Evolutionary conservation across 2,329 filamentous ascomycete genomes (phyloP), one percentile per base, ranked within the genome.

Genomic region (Cladosporium sp.): DNA sequence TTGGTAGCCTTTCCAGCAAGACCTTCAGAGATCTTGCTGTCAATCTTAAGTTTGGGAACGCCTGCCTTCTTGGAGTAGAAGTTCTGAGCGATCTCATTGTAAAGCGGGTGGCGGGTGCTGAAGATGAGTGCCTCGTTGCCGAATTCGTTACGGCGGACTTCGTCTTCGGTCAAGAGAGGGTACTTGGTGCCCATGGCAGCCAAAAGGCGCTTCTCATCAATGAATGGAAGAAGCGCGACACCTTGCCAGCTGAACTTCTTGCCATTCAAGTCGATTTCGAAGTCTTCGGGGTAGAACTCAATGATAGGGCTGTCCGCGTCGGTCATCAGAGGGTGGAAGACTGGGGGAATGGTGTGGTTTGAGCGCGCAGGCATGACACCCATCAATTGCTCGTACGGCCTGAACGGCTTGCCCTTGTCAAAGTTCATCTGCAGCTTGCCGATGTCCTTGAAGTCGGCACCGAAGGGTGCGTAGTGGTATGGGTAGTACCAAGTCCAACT

Each of bases 401-500:
- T 88, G 65, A 96, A 97, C 3, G 91, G 89, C 52, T 80, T 85
- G 12, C 93, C 93, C 72, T 92, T 90, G 58, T 90, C 83, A 65
- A 99, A 99, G 17, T 82, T 78, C 63, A 96, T 84, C 32, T 89
- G 80, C 79, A 96, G 85, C 64, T 91, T 86, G 53, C 81, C 83
- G 45, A 99, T 80, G 57, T 92, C 87, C 58, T 89, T 87, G 72
- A 99, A 99, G 73, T 99, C 94, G 53, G 91, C 89, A 2, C 94
- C 94, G 71, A 99, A 99, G 3, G 95, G 94, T 1, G 94, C 95
- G 71, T 99, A 99, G 71, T 99, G 94, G 69, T 97, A 96, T 0
- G 94, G 94, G 70, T 97, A 99, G 72, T 94, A 99, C 94, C 94
- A 99, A 53, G 93, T 95, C 94, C 95, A 99, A 0, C 91, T 97